Conservation (phyloP, 2,329 filamentous ascomycete species). For the Ophiocordyceps unilateralis region DNA sequence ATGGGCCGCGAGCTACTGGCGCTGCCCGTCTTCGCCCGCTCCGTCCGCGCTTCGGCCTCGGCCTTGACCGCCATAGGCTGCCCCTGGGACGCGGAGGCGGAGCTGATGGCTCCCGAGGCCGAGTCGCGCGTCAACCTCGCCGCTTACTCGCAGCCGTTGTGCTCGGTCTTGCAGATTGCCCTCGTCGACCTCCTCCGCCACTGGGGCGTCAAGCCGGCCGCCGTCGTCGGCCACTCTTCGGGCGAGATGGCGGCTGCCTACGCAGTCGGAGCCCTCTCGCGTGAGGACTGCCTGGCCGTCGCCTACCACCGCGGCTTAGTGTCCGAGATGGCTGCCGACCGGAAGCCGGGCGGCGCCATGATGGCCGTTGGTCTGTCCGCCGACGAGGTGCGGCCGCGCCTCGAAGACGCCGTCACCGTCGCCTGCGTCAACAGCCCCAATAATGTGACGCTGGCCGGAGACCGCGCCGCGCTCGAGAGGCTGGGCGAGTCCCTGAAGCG, state of each 20-base stretch:
- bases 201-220: background rate
- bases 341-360: background rate
- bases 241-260: background rate
- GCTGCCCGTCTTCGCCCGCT: background rate
- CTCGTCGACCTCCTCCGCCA: background rate
- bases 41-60: background rate
- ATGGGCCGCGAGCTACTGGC: background rate
- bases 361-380: background rate
- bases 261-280: background rate
- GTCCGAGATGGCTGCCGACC: background rate
- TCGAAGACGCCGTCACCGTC: background rate
- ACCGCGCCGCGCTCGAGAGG: background rate
- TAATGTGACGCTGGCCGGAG: background rate
- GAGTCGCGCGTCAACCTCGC: background rate
- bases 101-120: background rate
- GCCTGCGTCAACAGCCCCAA: slow-evolving; percentile 1
- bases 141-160: background rate
- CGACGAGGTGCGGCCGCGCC: background rate
- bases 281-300: background rate
- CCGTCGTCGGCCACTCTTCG: background rate
- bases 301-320: background rate
- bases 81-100: background rate
- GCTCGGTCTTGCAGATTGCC: background rate
- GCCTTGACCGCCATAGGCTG: background rate
- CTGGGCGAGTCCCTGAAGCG: background rate